Conservation (phyloP, 768 basidiomycete genomes). For the Stropharia rugosoannulata region DNA sequence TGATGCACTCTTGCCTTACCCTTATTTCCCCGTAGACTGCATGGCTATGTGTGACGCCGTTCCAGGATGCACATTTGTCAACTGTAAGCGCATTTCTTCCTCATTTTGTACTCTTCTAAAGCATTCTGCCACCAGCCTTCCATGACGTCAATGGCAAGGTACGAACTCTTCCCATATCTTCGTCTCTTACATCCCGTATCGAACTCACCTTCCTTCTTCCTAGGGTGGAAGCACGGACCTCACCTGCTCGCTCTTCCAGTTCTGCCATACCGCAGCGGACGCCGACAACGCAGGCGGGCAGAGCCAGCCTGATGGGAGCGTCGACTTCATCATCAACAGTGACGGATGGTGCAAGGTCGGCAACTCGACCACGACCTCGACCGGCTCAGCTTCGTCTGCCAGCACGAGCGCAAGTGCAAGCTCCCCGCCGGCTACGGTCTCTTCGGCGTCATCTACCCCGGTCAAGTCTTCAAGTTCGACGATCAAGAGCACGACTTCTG, state of each 20-base stretch:
- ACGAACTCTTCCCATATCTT: neutral
- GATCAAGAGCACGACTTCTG: neutral
- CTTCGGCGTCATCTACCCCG: neutral
- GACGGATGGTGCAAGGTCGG: conserved; percentile 31
- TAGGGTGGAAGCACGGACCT: conserved; percentile 34
- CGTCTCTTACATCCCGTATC: too few species aligned
- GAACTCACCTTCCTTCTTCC: neutral
- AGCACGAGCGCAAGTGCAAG: neutral
- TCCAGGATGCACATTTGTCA: conserved; percentile 28
- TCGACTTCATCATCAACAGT: conserved; percentile 29
- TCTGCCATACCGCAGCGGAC: conserved; percentile 25
- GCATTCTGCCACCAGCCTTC: conserved; percentile 21
- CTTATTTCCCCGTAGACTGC: conserved; percentile 22
- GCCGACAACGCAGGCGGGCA: conserved; percentile 33
- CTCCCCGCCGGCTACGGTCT: neutral
- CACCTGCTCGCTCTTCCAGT: conserved; percentile 32
- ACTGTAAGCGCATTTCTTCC: conserved; percentile 24
- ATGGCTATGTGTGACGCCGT: conserved; percentile 30
- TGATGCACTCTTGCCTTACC: neutral
- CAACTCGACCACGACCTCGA: conserved; percentile 4
- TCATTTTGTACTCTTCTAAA: neutral
- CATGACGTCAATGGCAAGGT: conserved; percentile 38
- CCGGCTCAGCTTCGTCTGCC: neutral
- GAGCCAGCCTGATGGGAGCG: conserved; percentile 30
- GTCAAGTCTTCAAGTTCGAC: conserved; percentile 1